Evolutionary conservation across 495 filamentous ascomycete species (phyloP), one percentile per base, ranked within the genome.

Genomic region (Penicillium desertorum): DNA sequence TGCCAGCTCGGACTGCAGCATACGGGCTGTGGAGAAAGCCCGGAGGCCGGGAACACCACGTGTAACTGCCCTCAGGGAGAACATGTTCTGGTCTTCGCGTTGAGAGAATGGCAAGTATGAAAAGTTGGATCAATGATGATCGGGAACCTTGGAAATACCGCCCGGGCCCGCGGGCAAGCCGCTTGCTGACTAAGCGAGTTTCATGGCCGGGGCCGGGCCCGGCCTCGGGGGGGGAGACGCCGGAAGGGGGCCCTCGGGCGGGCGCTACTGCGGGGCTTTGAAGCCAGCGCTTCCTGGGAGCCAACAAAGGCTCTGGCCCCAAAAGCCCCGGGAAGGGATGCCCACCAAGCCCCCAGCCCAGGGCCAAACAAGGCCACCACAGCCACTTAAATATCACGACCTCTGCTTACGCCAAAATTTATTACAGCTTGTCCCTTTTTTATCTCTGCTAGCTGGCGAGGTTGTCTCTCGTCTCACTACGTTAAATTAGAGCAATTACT

Each of bases 1-100:
- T 4, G 75, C 65, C 32, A 79, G 65, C 47, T 77, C 72, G 10
- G 62, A 51, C 6, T 60, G 66, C 32, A 63, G 57, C 7, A 63
- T 57, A 0, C 63, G 62, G 5, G 70, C 63, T 23, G 75, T 73
- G 5, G 76, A 79, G 56, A 79, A 77, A 9, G 65, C 47, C 2
- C 76, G 71, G 44, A 67, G n/a, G 20, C 63, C 58, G 0, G 64
- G 23, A 1, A 46, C 14, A 39, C 59, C 55, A 41, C 63, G 60
- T 6, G 62, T 37, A 42, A 64, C 56, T 29, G 56, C 49, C n/a
- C 68, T 63, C 6, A 59, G 20, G 41, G 68, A 62, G 2, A 69
- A 58, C 56, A 70, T 65, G 34, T 59, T 57, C 34, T 34, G 27
- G 22, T 7, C 29, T 2, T n/a, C 27, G 20, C 22, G 23, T 42